These are phyloP conservation scores for Micractinium conductrix DNA, from an alignment of 139 green algal species.

Conservation along the genomic window DNA sequence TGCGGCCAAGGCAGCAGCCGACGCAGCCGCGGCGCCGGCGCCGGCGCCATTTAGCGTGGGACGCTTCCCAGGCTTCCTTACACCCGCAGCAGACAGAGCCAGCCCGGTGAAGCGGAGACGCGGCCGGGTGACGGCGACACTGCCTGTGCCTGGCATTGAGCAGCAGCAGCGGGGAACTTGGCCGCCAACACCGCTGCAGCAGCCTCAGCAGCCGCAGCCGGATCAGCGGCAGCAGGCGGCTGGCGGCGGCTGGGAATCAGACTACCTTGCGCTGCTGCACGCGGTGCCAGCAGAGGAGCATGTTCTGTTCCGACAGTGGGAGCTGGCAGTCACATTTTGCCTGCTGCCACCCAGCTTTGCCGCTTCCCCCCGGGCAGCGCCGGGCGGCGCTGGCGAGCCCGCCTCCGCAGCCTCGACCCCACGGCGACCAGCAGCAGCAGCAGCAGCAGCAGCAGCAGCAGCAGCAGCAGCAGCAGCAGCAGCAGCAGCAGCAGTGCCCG, in stretches of 20 bases:
- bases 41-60: background rate
- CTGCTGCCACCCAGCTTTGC: slow-evolving; percentile 46
- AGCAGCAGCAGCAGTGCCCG: background rate
- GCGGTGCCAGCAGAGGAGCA: slow-evolving; percentile 33
- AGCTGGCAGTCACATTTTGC: slow-evolving; percentile 32
- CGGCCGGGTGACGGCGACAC: background rate
- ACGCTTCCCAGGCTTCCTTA: background rate
- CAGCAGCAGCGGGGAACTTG: too few relatives aligned
- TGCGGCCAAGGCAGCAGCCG: slow-evolving; percentile 19
- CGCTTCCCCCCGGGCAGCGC: background rate
- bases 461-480: background rate
- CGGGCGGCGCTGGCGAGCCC: background rate
- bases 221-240: slow-evolving; percentile 2
- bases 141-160: background rate
- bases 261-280: background rate
- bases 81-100: background rate
- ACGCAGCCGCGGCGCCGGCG: background rate
- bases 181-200: too few relatives aligned
- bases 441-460: background rate
- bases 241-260: background rate
- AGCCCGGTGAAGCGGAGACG: slow-evolving; percentile 20
- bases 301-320: slow-evolving; percentile 58
- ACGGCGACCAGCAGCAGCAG: too few relatives aligned
- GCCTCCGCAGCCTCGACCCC: background rate
- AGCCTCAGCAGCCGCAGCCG: background rate